These are phyloP conservation scores for Arabidopsis lyrata DNA, from an alignment of 441 rosid species.

Conservation along the genomic window DNA sequence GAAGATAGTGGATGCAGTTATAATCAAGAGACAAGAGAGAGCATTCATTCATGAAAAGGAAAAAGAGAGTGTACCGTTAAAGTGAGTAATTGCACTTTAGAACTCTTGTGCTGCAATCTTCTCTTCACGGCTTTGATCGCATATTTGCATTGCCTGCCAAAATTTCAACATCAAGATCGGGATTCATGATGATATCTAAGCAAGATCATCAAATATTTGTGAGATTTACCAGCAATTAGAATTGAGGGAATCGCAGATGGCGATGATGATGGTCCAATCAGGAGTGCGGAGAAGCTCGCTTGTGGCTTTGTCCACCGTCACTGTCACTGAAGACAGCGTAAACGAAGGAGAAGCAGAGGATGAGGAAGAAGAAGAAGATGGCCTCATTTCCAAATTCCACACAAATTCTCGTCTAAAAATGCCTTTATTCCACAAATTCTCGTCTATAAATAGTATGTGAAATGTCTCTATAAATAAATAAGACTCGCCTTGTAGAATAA, in stretches of 20 bases:
- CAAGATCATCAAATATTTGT: no score
- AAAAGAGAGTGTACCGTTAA: conserved; percentile 65
- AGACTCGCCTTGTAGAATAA: no score
- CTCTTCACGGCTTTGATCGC: conserved; percentile 92
- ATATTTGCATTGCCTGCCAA: conserved; percentile 84
- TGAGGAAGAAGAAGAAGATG: conserved; percentile 16
- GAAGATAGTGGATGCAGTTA: not conserved
- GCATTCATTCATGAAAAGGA: not conserved
- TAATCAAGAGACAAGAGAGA: not conserved
- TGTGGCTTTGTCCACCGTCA: conserved; percentile 96
- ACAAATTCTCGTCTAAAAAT: not conserved
- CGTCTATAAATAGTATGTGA: no score
- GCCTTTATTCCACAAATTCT: not conserved
- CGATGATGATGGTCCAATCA: conserved; percentile 96
- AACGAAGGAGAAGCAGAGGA: conserved; percentile 35
- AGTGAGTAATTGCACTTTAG: conserved; percentile 84
- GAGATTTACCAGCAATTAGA: conserved; percentile 64
- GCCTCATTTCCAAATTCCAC: conserved; percentile 30
- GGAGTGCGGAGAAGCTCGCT: conserved; percentile 85
- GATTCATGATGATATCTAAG: no score
- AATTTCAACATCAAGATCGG: not conserved
- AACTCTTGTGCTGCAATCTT: conserved; percentile 86
- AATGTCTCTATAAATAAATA: no score
- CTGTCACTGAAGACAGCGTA: conserved; percentile 71
- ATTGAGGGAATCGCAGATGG: conserved; percentile 88